A percentile compares a stretch with the other conserved stretches of the same genome.
phyloP scores from a whole-genome alignment of 345 rosid species.

The Carallia brachiata region DNA sequence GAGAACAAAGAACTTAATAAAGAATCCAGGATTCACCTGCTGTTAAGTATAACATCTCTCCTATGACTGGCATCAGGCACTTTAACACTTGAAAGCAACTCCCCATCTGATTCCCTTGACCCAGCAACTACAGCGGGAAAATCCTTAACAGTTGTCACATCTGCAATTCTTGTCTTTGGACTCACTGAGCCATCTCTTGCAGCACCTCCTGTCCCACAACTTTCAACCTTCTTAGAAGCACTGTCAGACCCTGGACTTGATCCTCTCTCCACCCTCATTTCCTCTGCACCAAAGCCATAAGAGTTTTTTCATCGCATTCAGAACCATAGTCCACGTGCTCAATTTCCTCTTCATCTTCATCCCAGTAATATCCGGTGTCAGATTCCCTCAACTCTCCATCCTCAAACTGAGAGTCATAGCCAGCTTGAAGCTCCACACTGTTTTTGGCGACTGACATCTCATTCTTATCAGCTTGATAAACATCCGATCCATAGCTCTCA shows the following conservation, averaged over 20 bases:
- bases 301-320: slow-evolving; percentile 48
- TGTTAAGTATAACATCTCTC: slow-evolving; percentile 18
- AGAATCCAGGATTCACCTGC: slow-evolving; percentile 35
- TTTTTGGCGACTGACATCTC: slow-evolving; percentile 5
- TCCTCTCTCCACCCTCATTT: slow-evolving; percentile 28
- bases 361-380: slow-evolving; percentile 33
- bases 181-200: slow-evolving; percentile 19
- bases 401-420: slow-evolving; percentile 58
- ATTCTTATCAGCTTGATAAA: slow-evolving; percentile 25
- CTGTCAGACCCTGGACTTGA: slow-evolving; percentile 22
- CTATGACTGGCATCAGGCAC: slow-evolving; percentile 18
- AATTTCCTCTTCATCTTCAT: slow-evolving; percentile 32
- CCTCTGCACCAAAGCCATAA: slow-evolving; percentile 30
- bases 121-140: slow-evolving; percentile 23
- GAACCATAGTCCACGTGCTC: slow-evolving; percentile 59
- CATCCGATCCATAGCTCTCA: slow-evolving; percentile 20
- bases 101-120: slow-evolving; percentile 25
- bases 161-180: slow-evolving; percentile 15
- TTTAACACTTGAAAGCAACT: slow-evolving; percentile 24
- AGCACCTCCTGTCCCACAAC: slow-evolving; percentile 15
- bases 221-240: slow-evolving; percentile 13
- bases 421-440: slow-evolving; percentile 37
- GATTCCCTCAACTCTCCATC: slow-evolving; percentile 67
- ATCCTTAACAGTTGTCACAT: slow-evolving; percentile 31
- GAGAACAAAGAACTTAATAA: not conserved